Evolutionary conservation across 495 filamentous ascomycete genomes (phyloP).

Genomic region (Hyaloscypha hepaticicola): DNA sequence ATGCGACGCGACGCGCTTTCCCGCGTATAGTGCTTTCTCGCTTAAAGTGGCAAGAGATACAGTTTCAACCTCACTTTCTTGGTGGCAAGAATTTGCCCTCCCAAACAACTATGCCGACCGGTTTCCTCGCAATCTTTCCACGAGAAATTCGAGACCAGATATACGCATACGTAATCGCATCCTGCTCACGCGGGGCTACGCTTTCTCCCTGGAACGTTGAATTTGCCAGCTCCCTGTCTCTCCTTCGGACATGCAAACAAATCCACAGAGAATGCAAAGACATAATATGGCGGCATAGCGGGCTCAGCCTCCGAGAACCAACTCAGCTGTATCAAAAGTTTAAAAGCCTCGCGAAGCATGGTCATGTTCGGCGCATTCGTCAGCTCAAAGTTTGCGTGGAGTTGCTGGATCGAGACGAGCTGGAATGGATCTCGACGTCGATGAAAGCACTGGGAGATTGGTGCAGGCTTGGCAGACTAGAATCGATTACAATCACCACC

Average conservation of each 20-base stretch:
- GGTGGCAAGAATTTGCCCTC: neutral
- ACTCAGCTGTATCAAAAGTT: constrained; percentile 21
- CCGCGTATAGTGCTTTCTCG: constrained; percentile 31
- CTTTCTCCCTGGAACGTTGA: constrained; percentile 30
- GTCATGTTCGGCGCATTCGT: constrained; percentile 6
- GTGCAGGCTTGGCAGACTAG: constrained; percentile 11
- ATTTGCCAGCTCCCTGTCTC: constrained; percentile 24
- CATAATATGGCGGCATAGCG: constrained; percentile 28
- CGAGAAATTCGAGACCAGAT: constrained; percentile 34
- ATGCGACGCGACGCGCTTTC: constrained; percentile 22
- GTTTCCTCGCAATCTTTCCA: constrained; percentile 26
- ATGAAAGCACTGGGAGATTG: constrained; percentile 17
- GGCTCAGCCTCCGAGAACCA: constrained; percentile 17
- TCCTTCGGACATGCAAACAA: constrained; percentile 30
- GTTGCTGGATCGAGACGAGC: constrained; percentile 30
- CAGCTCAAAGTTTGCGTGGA: constrained; percentile 27
- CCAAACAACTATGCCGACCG: constrained; percentile 9
- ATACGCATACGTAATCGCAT: constrained; percentile 26
- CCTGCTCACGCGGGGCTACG: constrained; percentile 20
- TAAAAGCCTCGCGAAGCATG: neutral
- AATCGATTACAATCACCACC: constrained; percentile 22
- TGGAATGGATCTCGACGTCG: constrained; percentile 27
- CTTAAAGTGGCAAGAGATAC: neutral
- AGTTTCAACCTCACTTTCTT: constrained; percentile 15
- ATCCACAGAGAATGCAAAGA: constrained; percentile 31